Percentiles rank a stretch among this genome's conserved stretches.
These are phyloP conservation scores for Colletotrichum neosansevieriae DNA, from an alignment of 2,329 filamentous ascomycete genomes.

Conservation along the genomic window DNA sequence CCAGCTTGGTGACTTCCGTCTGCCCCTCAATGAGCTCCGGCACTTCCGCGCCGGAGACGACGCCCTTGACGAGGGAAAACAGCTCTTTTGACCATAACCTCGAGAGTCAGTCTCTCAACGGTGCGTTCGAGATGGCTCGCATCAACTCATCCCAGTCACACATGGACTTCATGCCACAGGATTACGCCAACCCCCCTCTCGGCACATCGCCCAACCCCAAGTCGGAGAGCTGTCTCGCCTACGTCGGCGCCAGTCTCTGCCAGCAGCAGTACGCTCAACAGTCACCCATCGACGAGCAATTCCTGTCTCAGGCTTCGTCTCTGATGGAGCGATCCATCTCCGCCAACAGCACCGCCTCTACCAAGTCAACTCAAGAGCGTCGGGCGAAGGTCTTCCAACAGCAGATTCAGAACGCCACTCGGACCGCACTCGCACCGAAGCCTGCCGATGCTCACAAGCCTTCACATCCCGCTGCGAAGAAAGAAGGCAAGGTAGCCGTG, in stretches of 20 bases:
- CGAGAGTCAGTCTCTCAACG: constrained; percentile 45
- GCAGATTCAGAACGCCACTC: constrained; percentile 57
- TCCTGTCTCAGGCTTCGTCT: constrained; percentile 46
- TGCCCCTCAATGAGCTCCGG: constrained; percentile 60
- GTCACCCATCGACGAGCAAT: constrained; percentile 45
- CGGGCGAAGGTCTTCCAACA: constrained; percentile 61
- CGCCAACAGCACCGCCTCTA: constrained; percentile 59
- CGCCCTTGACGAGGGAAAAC: constrained; percentile 58
- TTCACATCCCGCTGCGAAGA: constrained; percentile 46
- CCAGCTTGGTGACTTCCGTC: constrained; percentile 49
- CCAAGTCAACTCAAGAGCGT: constrained; percentile 55
- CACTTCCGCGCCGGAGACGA: constrained; percentile 53
- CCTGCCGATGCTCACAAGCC: constrained; percentile 49
- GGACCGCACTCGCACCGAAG: constrained; percentile 59
- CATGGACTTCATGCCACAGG: constrained; percentile 43
- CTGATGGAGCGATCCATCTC: constrained; percentile 64
- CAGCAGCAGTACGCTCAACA: constrained; percentile 49
- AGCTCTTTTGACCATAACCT: constrained; percentile 52
- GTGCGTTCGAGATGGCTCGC: constrained; percentile 52
- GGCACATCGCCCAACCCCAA: constrained; percentile 47
- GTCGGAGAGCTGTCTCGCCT: constrained; percentile 47
- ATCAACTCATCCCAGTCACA: constrained; percentile 54
- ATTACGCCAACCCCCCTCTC: constrained; percentile 40
- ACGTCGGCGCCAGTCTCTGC: constrained; percentile 52
- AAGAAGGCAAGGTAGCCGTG: constrained; percentile 58